These are phyloP conservation scores for Austroboletus niveus DNA, from an alignment of 1,284 basidiomycete genomes.

Conservation along the genomic window DNA sequence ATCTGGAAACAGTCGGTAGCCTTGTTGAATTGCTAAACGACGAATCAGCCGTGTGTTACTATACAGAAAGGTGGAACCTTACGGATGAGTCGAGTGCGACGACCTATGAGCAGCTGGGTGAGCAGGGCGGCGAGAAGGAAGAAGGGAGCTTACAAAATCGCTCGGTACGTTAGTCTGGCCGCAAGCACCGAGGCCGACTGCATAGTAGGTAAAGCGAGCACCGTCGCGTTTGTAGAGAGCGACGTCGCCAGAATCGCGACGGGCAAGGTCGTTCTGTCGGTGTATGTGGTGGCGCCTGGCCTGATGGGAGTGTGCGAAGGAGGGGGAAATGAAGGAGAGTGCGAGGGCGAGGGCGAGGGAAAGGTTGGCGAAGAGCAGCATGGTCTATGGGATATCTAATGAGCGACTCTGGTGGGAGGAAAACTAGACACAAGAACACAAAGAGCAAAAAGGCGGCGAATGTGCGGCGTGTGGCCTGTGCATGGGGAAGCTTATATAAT, in stretches of 20 bases:
- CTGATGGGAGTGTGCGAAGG: slow-evolving; percentile 22
- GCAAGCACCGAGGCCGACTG: slow-evolving; percentile 31
- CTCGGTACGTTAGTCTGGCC: slow-evolving; percentile 9
- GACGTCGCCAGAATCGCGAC: slow-evolving; percentile 25
- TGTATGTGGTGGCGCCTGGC: slow-evolving; percentile 23
- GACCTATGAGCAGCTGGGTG: slow-evolving; percentile 23
- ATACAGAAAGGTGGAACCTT: not conserved
- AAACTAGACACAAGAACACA: slow-evolving; percentile 6
- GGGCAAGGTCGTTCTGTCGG: slow-evolving; percentile 25
- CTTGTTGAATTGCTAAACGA: slow-evolving; percentile 37
- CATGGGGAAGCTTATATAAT: slow-evolving; percentile 8
- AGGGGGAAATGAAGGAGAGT: slow-evolving; percentile 17
- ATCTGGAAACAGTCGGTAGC: slow-evolving; percentile 47
- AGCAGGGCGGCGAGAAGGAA: not conserved
- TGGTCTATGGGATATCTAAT: slow-evolving; percentile 15
- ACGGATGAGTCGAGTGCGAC: slow-evolving; percentile 34
- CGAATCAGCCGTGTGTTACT: slow-evolving; percentile 6
- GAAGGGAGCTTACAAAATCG: slow-evolving; percentile 27
- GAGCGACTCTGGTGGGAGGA: slow-evolving; percentile 18
- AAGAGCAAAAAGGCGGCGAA: not conserved
- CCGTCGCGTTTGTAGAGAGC: slow-evolving; percentile 23
- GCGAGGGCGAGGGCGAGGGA: slow-evolving; percentile 18
- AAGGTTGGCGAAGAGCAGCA: slow-evolving; percentile 24
- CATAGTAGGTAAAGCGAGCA: slow-evolving; percentile 29
- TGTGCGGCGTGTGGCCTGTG: not conserved